Conservation (phyloP, 192 early-diverging fungal species). For the Paraglomus brasilianum region DNA sequence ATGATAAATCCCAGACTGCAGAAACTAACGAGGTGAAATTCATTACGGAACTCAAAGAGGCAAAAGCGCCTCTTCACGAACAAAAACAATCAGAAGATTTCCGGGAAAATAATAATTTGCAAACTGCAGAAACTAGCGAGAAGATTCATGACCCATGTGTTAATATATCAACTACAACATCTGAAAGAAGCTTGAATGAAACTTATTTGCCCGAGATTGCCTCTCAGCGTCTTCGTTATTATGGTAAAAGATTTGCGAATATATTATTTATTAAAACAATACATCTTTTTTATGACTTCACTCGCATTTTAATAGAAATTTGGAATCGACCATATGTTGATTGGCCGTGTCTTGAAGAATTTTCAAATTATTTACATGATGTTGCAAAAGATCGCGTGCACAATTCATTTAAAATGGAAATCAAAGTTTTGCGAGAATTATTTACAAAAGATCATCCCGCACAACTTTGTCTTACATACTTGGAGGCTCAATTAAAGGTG, state of each 20-base stretch:
- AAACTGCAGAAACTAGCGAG: constrained; percentile 2
- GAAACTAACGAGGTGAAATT: no score
- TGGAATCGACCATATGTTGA: constrained; percentile 1
- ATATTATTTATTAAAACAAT: constrained; percentile 21
- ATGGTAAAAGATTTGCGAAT: constrained; percentile 15
- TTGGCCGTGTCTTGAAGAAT: not conserved
- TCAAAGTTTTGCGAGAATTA: not conserved
- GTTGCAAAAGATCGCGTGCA: not conserved
- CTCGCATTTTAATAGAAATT: constrained; percentile 14
- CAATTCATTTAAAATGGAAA: constrained; percentile 9
- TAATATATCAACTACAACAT: constrained; percentile 16
- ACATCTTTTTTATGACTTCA: constrained; percentile 11
- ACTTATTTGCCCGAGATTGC: not conserved
- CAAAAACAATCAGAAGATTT: no score
- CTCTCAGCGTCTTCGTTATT: constrained; percentile 2
- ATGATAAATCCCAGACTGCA: no score
- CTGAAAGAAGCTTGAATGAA: not conserved
- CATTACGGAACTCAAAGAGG: no score
- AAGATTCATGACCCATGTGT: no score
- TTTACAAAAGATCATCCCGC: constrained; percentile 11
- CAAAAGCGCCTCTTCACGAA: no score
- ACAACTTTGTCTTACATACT: constrained; percentile 5
- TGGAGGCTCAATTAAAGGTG: not conserved
- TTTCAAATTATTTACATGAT: constrained; percentile 5
- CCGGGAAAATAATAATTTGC: constrained; percentile 13